Evolutionary conservation across 345 rosid genomes (phyloP), one percentile per base, ranked within the genome.

Genomic region (Conringia planisiliqua): DNA sequence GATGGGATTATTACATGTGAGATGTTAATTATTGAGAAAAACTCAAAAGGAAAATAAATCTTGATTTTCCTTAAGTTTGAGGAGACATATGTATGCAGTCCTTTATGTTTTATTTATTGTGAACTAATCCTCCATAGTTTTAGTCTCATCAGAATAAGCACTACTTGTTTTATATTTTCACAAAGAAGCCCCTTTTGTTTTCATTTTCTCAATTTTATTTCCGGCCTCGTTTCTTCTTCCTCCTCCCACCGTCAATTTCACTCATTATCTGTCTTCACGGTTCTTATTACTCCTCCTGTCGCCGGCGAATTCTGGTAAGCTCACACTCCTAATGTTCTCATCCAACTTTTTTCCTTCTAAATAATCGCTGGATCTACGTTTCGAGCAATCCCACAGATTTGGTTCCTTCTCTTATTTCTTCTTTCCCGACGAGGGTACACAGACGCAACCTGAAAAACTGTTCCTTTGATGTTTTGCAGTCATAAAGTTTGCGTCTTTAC

Each of bases 221-320:
- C 32, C 47, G 16, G 24, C 32, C 4, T 24, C 5, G 14, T 6
- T 30, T 26, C 75, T 35, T 62, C 57, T 13, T 40, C 63, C n/a
- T 61, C 64, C 20, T 52, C 50, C 10, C 33, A n/a, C 7, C 52
- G 9, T 35, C 36, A 6, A 4, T 30, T 13, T 60, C 68, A 3
- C 38, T 22, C 75, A 26, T 6, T 2, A 6, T 46, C 33, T 10
- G 56, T 30, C 57, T 57, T 48, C 62, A 55, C 32, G 1, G 39
- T 58, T 64, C 64, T 59, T 32, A 1, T 22, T 38, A 71, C 8
- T 44, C 32, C 40, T 51, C 42, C 33, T 50, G 3, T 59, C 62
- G 55, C 50, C 73, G 77, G 16, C 58, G 30, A 40, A 4, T 35
- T 51, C 64, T 51, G 73, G 81, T 78, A 51, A 71, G 62, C 68